Percentiles rank a stretch among this genome's conserved stretches.
phyloP scores from a whole-genome alignment of 1,139 yeast species.

The Yamadazyma buinensis region DNA sequence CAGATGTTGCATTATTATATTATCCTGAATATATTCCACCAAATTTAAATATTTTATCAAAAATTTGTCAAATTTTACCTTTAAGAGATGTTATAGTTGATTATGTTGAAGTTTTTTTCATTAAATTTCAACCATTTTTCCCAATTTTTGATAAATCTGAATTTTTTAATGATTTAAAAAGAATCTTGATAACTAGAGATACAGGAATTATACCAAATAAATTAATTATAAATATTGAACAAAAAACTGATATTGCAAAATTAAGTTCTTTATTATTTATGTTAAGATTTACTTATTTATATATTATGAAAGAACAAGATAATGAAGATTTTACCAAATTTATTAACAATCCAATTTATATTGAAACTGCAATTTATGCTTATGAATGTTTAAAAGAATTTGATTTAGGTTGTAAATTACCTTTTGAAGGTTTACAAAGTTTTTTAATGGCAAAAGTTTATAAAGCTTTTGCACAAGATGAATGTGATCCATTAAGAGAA shows the following conservation, averaged over 20 bases:
- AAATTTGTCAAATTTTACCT: slow-evolving; percentile 9
- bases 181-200: slow-evolving; percentile 11
- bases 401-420: slow-evolving; percentile 34
- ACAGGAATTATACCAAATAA: slow-evolving; percentile 2
- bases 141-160: slow-evolving; percentile 45
- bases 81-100: slow-evolving; percentile 10
- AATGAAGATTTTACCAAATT: slow-evolving; percentile 11
- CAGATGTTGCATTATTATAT: slow-evolving; percentile 6
- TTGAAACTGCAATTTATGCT: slow-evolving; percentile 28
- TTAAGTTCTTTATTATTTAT: slow-evolving; percentile 23
- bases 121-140: slow-evolving; percentile 36
- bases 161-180: slow-evolving; percentile 18
- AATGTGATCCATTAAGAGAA: slow-evolving; percentile 31
- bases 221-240: slow-evolving; percentile 17
- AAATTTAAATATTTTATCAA: slow-evolving; percentile 2
- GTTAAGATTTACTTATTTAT: slow-evolving; percentile 25
- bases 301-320: slow-evolving; percentile 13
- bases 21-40: slow-evolving; percentile 10
- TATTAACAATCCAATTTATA: slow-evolving; percentile 23
- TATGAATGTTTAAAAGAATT: slow-evolving; percentile 34
- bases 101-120: slow-evolving; percentile 29
- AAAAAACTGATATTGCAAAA: slow-evolving; percentile 24
- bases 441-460: slow-evolving; percentile 28
- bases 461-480: slow-evolving; percentile 28
- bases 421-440: slow-evolving; percentile 47